Base-by-base conservation (phyloP, 2,329 filamentous ascomycete species). In the Diplocarpon rosae region DNA sequence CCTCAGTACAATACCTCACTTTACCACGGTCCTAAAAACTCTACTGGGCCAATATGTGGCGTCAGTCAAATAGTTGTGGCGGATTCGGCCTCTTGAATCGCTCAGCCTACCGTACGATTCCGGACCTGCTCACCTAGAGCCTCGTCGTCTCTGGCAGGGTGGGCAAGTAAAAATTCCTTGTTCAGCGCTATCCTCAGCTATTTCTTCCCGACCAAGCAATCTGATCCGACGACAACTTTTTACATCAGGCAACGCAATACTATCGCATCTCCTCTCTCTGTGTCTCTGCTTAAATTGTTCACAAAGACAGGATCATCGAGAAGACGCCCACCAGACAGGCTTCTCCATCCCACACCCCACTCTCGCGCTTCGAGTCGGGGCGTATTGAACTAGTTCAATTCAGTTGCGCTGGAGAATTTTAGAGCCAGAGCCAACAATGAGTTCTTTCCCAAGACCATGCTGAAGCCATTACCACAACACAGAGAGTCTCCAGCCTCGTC, bases 401-500 rank as follows among this genome's bases (percentile, higher is more conserved):
- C 24, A 28, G 31, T 43, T 28, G 37, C 31, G 32, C 37, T 20
- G 16, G 32, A 17, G 24, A 7, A 24, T 24, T n/a, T 9, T 9
- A 45, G 41, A 36, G 31, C 8, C 38, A 28, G 8, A 39, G 30
- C 42, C 39, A 39, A 54, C 35, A 42, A 58, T 58, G 53, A 49
- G 34, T 48, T 40, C 45, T 39, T 31, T 37, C 45, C 42, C 44
- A 46, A 50, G 52, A 59, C 44, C 45, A 60, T 60, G 58, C 52
- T 60, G 51, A 59, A 56, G 49, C 47, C 58, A 33, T 47, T 54
- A 32, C 47, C 55, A 34, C 48, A 56, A 40, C 45, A 50, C 36
- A 49, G 51, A 53, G 53, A 55, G 24, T 58, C 57, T 24, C 52
- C 56, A 41, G 48, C 51, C n/a, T 53, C 54, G 42, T 55, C 55